Evolutionary conservation across 208 protist genomes (phyloP).

Genomic region (Leishmania lainsoni): DNA sequence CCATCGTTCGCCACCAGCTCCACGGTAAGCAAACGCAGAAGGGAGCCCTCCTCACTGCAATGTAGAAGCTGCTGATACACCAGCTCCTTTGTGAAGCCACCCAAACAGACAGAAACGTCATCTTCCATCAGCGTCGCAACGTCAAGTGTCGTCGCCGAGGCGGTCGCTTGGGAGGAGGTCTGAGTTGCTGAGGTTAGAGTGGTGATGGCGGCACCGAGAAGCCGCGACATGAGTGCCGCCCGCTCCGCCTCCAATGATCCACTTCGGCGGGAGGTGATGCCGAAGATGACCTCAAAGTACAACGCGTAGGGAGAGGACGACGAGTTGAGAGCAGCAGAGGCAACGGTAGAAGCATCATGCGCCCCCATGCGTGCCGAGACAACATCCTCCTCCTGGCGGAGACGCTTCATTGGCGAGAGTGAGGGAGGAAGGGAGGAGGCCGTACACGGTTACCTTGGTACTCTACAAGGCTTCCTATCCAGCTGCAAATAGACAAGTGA

Average conservation of each 20-base stretch:
- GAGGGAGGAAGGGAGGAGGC: conserved; percentile 6
- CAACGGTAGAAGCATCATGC: background rate
- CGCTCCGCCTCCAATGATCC: conserved; percentile 33
- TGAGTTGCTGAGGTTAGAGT: background rate
- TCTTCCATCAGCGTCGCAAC: conserved; percentile 31
- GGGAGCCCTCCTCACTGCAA: conserved; percentile 32
- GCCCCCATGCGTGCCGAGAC: background rate
- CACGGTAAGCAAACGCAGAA: conserved; percentile 53
- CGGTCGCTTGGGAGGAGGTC: background rate
- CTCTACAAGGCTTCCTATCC: conserved; percentile 3
- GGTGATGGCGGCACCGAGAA: conserved; percentile 11
- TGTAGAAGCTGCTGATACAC: conserved; percentile 33
- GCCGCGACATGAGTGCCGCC: conserved; percentile 28
- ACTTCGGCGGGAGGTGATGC: conserved; percentile 32
- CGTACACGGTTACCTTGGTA: background rate
- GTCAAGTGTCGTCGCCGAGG: conserved; percentile 13
- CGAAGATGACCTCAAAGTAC: conserved; percentile 35
- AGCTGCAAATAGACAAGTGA: background rate
- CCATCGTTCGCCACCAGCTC: conserved; percentile 76
- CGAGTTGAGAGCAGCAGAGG: background rate
- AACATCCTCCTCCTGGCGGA: conserved; percentile 17
- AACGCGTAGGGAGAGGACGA: conserved; percentile 30
- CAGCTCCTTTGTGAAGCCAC: conserved; percentile 31
- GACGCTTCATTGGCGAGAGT: conserved; percentile 13
- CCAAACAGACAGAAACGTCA: conserved; percentile 27